Evolutionary conservation across 192 early-diverging fungal genomes (phyloP), one percentile per base, ranked within the genome.

Genomic region (Rhizophagus sp.): DNA sequence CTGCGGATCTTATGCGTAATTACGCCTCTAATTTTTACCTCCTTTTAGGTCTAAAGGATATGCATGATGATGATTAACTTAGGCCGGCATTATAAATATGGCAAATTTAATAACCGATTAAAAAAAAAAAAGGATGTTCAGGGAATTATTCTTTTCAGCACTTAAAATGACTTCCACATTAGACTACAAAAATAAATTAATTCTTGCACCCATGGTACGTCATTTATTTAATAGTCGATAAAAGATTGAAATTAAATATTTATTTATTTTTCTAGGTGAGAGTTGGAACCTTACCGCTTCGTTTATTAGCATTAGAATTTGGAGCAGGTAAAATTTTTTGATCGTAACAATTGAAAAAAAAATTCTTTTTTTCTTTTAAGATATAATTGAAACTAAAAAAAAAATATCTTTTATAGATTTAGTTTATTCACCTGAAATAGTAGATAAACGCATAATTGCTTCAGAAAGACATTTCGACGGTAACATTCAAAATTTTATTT

Each of bases 151-250:
- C 4, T 17, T 22, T 33, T 41, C 27, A 9, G 6, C 2, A 69
- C 34, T 36, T 15, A 36, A 41, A 69, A 69, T 69, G 67, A 36
- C 34, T 22, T 36, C 67, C 3, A 41, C 34, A 15, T 10, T 79
- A 80, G 27, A 80, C 15, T 90, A 90, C 66, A 75, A 76, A 34
- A 86, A 90, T 76, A 89, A 89, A 86, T 79, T 92, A 49, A 94
- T 98, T 47, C 89, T 99, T 62, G 98, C 98, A 10, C 98, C 98
- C 22, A 99, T 99, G 98, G 98, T 62, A 61, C 2, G 33, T 36
- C 11, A 39, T 44, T 52, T 25, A 69, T 41, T 65, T 27, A n/a
- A n/a, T 3, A 25, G n/a, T 47, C 36, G 30, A 64, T 47, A 8
- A 47, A 73, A 41, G 39, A 13, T 30, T 80, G 63, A 24, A 65